phyloP scores from a whole-genome alignment of 1,139 yeast genomes.

The Sugiyamaella castrensis region DNA sequence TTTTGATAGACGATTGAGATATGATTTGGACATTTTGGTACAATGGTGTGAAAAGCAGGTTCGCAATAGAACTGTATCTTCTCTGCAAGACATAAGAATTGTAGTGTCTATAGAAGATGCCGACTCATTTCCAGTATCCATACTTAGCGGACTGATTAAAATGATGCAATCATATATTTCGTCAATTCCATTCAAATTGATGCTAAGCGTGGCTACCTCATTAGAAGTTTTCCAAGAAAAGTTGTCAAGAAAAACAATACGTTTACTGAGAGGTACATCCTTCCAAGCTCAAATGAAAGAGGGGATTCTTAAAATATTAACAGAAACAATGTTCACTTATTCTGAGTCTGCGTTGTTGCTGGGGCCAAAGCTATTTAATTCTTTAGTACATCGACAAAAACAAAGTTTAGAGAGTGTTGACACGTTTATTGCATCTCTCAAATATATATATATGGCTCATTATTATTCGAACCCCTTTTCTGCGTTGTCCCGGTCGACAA shows the following conservation, averaged over 20 bases:
- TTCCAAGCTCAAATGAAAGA: conserved; percentile 29
- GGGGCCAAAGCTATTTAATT: conserved; percentile 13
- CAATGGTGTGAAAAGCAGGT: conserved; percentile 44
- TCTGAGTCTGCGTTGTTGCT: conserved; percentile 10
- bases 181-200: conserved; percentile 44
- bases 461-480: conserved; percentile 69
- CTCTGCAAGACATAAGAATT: conserved; percentile 33
- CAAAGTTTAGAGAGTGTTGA: conserved; percentile 45
- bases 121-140: conserved; percentile 53
- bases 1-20: conserved; percentile 43
- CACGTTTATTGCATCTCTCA: conserved; percentile 51
- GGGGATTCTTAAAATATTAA: conserved; percentile 23
- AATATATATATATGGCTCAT: conserved; percentile 64
- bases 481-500: conserved; percentile 35
- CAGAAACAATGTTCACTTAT: conserved; percentile 17
- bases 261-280: conserved; percentile 27
- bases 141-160: conserved; percentile 50
- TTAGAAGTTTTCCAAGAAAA: conserved; percentile 44
- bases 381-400: conserved; percentile 29
- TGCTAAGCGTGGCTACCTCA: conserved; percentile 57
- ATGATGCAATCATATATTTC: conserved; percentile 43
- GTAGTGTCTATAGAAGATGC: conserved; percentile 61
- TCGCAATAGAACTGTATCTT: conserved; percentile 15
- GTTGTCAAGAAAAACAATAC: conserved; percentile 36
- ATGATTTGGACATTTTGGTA: conserved; percentile 52